Base-by-base conservation (phyloP, 192 early-diverging fungal genomes). In the Coemansia sp. region DNA sequence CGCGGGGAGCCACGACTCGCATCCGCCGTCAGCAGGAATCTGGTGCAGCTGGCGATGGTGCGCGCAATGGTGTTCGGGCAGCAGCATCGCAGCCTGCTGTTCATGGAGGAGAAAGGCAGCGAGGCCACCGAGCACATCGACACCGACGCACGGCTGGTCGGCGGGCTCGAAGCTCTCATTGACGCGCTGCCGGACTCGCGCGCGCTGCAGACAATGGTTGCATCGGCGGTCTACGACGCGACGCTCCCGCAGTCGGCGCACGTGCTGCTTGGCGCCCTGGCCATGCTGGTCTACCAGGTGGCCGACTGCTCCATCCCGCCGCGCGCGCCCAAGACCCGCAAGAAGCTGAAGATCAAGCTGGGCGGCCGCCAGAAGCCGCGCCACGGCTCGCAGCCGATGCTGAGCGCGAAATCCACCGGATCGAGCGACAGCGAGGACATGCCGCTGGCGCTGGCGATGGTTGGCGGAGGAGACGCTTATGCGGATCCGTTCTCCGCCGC, bases 351-450 rank as follows among this genome's bases (percentile, higher is more conserved):
- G 65, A 82, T 82, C 63, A 76, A 73, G 53, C 20, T 82, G 22
- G 70, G 67, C 61, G 57, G 66, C 2, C 19, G 46, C 46, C 67
- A 60, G 11, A 72, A 64, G 22, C 19, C 41, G n/a, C 20, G 16
- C 9, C 38, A 25, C 7, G 49, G 44, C 43, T 63, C 61, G 4
- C 43, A 42, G 25, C 7, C 16, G 22, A 38, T 40, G 38, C 12
- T 2, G 12, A 48, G 12, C 11, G 49, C 37, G 2, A 49, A 43
- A 9, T 72, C 70, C 5, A 73, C 53, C 50, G 68, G 57, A 13
- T 74, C 71, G 9, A 82, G 79, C 43, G 79, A 76, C 25, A 75
- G 73, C 71, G 79, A 82, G 65, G 79, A 82, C 37, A 72, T 67
- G 67, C 79, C 79, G 61, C 43, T 82, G 49, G 74, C 68, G 9